Percentiles rank a stretch among this genome's conserved stretches.
These are phyloP conservation scores for Colletotrichum eleusines DNA, from an alignment of 2,329 filamentous ascomycete species.

Conservation along the genomic window DNA sequence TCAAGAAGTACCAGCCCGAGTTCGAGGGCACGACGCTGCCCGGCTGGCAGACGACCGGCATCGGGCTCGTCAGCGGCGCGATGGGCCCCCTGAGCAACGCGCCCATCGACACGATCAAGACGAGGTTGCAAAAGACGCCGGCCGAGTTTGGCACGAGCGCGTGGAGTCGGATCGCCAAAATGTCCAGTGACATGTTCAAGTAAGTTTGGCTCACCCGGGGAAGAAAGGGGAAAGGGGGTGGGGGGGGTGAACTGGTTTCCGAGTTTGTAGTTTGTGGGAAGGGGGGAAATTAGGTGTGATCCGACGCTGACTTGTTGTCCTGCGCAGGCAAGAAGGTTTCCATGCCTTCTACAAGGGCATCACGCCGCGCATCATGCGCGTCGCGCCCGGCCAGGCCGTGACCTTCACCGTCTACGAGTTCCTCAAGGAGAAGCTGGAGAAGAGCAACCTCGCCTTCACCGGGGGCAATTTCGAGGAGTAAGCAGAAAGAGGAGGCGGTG, in stretches of 20 bases:
- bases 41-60: conserved; percentile 89
- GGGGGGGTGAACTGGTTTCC: not conserved
- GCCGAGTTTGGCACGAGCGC: conserved; percentile 86
- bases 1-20: conserved; percentile 80
- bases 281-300: no score
- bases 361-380: conserved; percentile 96
- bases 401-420: conserved; percentile 84
- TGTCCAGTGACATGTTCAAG: conserved; percentile 88
- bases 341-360: conserved; percentile 99
- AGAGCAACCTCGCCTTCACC: conserved; percentile 69
- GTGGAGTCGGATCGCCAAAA: conserved; percentile 79
- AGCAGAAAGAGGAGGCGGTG: not conserved
- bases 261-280: no score
- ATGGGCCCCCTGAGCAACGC: conserved; percentile 98
- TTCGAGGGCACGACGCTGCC: conserved; percentile 76
- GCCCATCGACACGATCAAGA: conserved; percentile 99
- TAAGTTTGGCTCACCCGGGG: conserved; percentile 51
- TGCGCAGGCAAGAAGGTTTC: conserved; percentile 83
- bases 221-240: no score
- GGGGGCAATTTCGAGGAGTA: conserved; percentile 78
- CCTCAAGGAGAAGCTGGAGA: conserved; percentile 79
- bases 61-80: conserved; percentile 90
- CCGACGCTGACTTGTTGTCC: conserved; percentile 19
- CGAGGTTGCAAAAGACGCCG: conserved; percentile 89
- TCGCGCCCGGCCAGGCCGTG: conserved; percentile 91